Evolutionary conservation across 495 filamentous ascomycete genomes (phyloP), one percentile per base, ranked within the genome.

Genomic region (Penicillium antarcticum): DNA sequence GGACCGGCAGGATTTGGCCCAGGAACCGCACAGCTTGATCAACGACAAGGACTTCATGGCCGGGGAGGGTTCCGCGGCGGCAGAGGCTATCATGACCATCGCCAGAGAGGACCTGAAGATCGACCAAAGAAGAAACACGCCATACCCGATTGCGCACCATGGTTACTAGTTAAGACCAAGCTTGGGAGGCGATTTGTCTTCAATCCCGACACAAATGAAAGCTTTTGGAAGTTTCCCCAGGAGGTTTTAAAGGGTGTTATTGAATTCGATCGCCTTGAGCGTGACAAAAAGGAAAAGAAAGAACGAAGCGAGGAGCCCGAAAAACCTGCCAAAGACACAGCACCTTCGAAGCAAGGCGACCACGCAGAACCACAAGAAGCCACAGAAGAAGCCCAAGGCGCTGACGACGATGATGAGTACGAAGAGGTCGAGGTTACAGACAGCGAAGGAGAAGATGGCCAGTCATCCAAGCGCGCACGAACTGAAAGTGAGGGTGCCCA

Each of bases 111-210:
- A 42, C 86, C 85, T 6, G 70, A 73, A 47, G 94, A 98, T 69
- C 80, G 88, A 51, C 92, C 94, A 14, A 91, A 85, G 68, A 84
- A 82, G 21, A 92, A 88, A 65, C 78, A 88, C 53, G 54, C 75
- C 17, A 91, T 98, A 45, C 89, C 89, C 3, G 85, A 85, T 23
- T 88, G 84, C 63, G 83, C 84, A 40, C 89, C 91, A n/a, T 98
- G 94, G 94, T 66, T 96, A 7, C 75, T 98, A 3, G 91, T 98
- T 23, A 88, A 88, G 60, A 98, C 94, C 5, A 96, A 89, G 59
- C 77, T 89, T 56, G 88, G 88, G 16, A 79, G 95, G 44, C 77
- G 90, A 43, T 98, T 98, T 66, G 91, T 90, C 2, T 86, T 95
- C 69, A 96, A 97, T 57, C 72, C 80, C 1, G 79, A 81, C 41